A percentile compares a stretch with the other conserved stretches of the same genome.
Evolutionary conservation across 2,329 filamentous ascomycete genomes (phyloP).

Genomic region (Beauveria sp.): DNA sequence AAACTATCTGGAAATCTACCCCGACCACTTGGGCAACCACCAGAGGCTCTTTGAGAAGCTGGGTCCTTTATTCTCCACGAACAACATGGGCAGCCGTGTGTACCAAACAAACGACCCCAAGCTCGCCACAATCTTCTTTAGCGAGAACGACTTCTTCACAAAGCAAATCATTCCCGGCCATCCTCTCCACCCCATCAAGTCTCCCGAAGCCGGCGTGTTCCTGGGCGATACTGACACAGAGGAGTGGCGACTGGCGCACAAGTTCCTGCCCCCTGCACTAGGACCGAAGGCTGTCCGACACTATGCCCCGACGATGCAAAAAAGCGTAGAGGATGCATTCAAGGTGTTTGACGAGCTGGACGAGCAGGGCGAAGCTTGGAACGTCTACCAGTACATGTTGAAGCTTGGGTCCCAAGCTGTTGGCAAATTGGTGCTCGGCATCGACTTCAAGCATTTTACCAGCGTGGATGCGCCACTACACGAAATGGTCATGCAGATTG

Average conservation of each 20-base stretch:
- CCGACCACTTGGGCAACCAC: slow-evolving; percentile 51
- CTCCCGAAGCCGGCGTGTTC: slow-evolving; percentile 35
- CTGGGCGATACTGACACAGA: slow-evolving; percentile 43
- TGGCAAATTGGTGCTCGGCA: slow-evolving; percentile 35
- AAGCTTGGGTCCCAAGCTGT: slow-evolving; percentile 40
- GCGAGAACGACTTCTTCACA: slow-evolving; percentile 44
- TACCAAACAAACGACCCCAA: slow-evolving; percentile 45
- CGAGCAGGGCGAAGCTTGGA: slow-evolving; percentile 36
- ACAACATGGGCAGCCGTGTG: slow-evolving; percentile 39
- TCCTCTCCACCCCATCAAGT: slow-evolving; percentile 36
- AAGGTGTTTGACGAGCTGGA: slow-evolving; percentile 45
- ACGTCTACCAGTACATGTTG: slow-evolving; percentile 43
- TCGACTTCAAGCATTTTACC: slow-evolving; percentile 38
- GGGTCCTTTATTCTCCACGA: slow-evolving; percentile 44
- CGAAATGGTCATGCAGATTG: slow-evolving; percentile 44
- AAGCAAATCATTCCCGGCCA: slow-evolving; percentile 45
- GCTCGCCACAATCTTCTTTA: slow-evolving; percentile 37
- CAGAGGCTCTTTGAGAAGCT: slow-evolving; percentile 45
- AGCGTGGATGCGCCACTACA: slow-evolving; percentile 39
- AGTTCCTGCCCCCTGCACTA: slow-evolving; percentile 53
- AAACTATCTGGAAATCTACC: slow-evolving; percentile 47
- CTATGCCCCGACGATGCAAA: slow-evolving; percentile 52
- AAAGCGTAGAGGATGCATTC: slow-evolving; percentile 42
- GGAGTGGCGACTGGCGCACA: slow-evolving; percentile 46
- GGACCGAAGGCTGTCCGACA: slow-evolving; percentile 53